Base-by-base conservation (phyloP, 129 eudicot species). In the Artemisia tridentata region DNA sequence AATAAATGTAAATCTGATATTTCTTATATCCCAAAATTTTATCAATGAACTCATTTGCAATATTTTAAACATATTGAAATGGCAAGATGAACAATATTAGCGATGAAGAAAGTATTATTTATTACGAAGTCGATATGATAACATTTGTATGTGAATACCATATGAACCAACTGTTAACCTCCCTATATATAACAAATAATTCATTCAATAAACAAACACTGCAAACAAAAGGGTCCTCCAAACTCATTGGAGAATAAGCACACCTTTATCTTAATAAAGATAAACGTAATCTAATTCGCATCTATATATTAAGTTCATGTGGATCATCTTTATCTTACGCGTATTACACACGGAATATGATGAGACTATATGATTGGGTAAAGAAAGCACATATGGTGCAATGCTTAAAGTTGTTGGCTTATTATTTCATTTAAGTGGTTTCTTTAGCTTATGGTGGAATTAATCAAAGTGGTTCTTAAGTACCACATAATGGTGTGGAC, bases 221-320 rank as follows among this genome's bases (percentile, higher is more conserved):
- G 11, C 25, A 68, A 64, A 61, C 57, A 68, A 68, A 72, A 67
- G 64, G 49, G 67, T 84, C 83, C 79, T 85, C 86, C 89, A 81
- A 85, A 81, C 48, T 85, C 86, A 81, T 85, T 72, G 89, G 89
- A 81, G 86, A 75, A 69, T 75, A 81, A 45, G 75, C 63, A 53
- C 75, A 66, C 78, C 70, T 68, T 68, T 75, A n/a, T n/a, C n/a
- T n/a, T 17, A 51, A 51, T 10, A 72, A 38, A 23, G 45, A 47
- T 11, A 48, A n/a, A 50, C 13, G 23, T 21, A 20, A 15, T 19
- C 38, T 38, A 19, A 34, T 34, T 71, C 14, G 14, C 16, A 63
- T 62, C 50, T 62, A 18, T 29, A 62, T 5, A 7, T 17, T 29
- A 27, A 29, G 23, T 41, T 0, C 13, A 62, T 73, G 8, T n/a